Base-by-base conservation (phyloP, 2,329 filamentous ascomycete genomes). In the Pseudogymnoascus sp. region DNA sequence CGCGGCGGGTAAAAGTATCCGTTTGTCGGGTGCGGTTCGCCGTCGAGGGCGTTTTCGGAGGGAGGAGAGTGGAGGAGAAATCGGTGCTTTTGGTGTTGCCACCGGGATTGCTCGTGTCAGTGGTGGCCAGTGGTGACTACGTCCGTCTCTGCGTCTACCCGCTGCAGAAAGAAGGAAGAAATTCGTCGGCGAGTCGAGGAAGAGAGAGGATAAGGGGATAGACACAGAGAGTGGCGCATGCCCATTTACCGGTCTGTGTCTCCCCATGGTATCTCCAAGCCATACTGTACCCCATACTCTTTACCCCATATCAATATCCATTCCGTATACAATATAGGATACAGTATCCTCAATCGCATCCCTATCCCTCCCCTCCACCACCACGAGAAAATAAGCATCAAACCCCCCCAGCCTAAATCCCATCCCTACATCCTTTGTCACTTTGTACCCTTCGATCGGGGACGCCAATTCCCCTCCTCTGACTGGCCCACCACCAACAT, bases 1-100 rank as follows among this genome's bases (percentile, higher is more conserved):
- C 25, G 43, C 43, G 43, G 43, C 43, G 43, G 43, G 43, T 50
- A 50, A 50, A 50, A 30, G 43, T 50, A 50, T 50, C 43, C 25
- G 43, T 50, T 30, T 30, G 43, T 50, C 43, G 43, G 43, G 43
- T 50, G 25, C 43, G 43, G 43, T 50, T 50, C 43, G 43, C 43
- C 25, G 43, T 30, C 25, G 43, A 50, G 43, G 43, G 43, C 43
- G 43, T 50, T 50, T 50, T 50, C 43, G 43, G 43, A 50, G 43
- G 43, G 14, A 30, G 25, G 43, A 50, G 43, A 50, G 43, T 50
- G 43, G 43, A 50, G 43, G 43, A 50, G 25, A 30, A 30, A 50
- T 50, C 28, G 43, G 43, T 50, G 22, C 6, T 25, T 36, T 28
- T 50, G 43, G 25, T 50, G 43, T 50, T 16, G 43, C 43, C 43